phyloP scores from a whole-genome alignment of 306 rosid genomes.

The Cajanus cajan region DNA sequence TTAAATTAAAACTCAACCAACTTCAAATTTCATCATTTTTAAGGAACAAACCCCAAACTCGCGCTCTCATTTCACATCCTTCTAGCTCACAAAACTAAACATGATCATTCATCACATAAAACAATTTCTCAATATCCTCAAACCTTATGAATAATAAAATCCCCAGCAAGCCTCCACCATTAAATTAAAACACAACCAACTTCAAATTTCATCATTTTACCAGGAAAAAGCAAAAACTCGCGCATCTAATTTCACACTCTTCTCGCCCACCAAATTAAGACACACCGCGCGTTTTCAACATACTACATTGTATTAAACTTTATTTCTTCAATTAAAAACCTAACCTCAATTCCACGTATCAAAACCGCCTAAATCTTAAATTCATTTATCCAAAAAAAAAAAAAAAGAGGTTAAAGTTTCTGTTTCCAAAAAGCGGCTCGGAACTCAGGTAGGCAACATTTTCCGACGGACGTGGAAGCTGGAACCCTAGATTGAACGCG shows the following conservation, averaged over 20 bases:
- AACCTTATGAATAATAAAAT: no score
- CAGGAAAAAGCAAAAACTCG: no score
- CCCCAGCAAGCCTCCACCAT: no score
- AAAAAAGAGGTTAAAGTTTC: no score
- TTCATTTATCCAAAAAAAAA: neutral
- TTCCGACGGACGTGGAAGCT: neutral
- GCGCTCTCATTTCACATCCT: no score
- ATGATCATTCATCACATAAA: no score
- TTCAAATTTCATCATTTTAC: no score
- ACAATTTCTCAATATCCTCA: no score
- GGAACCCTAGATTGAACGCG: neutral
- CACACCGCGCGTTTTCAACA: neutral
- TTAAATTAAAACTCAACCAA: constrained; percentile 1
- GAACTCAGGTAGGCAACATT: neutral
- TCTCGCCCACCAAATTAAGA: neutral
- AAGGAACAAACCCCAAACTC: neutral
- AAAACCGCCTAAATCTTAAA: neutral
- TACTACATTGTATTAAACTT: neutral
- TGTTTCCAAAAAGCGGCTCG: neutral
- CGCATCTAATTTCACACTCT: no score
- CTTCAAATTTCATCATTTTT: neutral
- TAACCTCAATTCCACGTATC: neutral
- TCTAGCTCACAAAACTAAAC: no score
- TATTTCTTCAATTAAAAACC: neutral
- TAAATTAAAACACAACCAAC: no score